Evolutionary conservation across 306 rosid genomes (phyloP).

Genomic region (Senna tora): DNA sequence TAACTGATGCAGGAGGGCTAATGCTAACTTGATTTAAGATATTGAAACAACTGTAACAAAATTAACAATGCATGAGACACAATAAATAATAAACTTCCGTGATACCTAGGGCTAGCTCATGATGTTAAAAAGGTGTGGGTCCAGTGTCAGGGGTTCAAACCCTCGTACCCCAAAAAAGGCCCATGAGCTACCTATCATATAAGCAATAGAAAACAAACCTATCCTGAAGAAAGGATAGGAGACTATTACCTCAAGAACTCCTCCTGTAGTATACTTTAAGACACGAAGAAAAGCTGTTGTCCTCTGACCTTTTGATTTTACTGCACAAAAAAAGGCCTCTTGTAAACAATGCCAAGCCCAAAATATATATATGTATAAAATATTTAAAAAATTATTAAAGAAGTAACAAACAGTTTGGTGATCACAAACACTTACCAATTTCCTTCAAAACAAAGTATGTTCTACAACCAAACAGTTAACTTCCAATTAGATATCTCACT

Average conservation of each 20-base stretch:
- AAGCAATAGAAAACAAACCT: neutral
- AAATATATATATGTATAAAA: conserved; percentile 18
- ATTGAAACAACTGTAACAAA: neutral
- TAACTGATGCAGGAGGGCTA: neutral
- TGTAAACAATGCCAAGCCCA: conserved; percentile 34
- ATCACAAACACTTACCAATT: conserved; percentile 3
- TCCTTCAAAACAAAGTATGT: neutral
- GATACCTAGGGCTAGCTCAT: no score
- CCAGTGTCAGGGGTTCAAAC: no score
- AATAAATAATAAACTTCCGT: neutral
- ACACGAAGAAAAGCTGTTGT: conserved; percentile 88
- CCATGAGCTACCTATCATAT: neutral
- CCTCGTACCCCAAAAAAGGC: neutral
- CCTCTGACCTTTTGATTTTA: conserved; percentile 66
- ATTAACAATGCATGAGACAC: neutral
- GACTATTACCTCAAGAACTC: conserved; percentile 86
- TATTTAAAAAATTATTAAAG: conserved; percentile 19
- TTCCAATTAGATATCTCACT: conserved; percentile 13
- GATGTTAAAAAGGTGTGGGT: no score
- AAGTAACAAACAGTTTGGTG: neutral
- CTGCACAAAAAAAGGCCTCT: conserved; percentile 55
- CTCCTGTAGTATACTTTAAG: conserved; percentile 90
- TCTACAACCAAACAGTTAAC: conserved; percentile 30
- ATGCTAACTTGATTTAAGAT: conserved; percentile 8
- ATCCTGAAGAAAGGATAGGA: conserved; percentile 1